Percentiles rank a stretch among this genome's conserved stretches.
These are phyloP conservation scores for Pestalotiopsis sp. DNA, from an alignment of 2,329 filamentous ascomycete species.

Conservation along the genomic window DNA sequence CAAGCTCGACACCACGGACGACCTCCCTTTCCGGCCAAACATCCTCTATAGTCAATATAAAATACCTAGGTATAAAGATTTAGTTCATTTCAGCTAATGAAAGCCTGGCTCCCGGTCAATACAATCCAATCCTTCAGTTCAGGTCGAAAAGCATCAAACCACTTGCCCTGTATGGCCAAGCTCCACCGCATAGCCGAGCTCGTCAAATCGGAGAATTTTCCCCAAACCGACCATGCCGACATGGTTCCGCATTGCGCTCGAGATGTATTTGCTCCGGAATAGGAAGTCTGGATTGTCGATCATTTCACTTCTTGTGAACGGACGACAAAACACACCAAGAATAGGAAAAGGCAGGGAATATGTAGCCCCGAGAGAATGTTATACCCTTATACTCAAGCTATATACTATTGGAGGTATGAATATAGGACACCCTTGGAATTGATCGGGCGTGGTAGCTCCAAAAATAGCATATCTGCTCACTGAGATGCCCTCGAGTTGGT, in stretches of 20 bases:
- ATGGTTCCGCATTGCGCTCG: background rate
- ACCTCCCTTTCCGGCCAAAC: no score
- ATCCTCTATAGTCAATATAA: background rate
- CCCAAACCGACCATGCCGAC: background rate
- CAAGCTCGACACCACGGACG: no score
- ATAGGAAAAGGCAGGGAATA: no score
- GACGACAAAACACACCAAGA: background rate
- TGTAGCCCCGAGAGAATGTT: no score
- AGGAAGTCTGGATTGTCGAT: constrained; percentile 5
- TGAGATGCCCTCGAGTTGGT: background rate
- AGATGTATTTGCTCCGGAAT: background rate
- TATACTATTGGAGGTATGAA: background rate
- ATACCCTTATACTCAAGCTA: background rate
- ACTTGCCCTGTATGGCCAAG: constrained; percentile 1
- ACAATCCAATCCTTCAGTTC: background rate
- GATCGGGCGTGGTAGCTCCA: background rate
- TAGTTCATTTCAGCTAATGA: background rate
- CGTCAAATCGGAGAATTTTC: constrained; percentile 7
- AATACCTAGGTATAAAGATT: background rate
- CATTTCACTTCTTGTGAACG: background rate
- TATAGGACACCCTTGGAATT: background rate
- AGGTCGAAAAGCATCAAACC: no score
- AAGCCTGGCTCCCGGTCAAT: background rate
- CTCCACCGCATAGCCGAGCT: background rate
- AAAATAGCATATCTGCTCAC: background rate